phyloP scores from a whole-genome alignment of 2,329 filamentous ascomycete genomes.

The Mycogone perniciosa region DNA sequence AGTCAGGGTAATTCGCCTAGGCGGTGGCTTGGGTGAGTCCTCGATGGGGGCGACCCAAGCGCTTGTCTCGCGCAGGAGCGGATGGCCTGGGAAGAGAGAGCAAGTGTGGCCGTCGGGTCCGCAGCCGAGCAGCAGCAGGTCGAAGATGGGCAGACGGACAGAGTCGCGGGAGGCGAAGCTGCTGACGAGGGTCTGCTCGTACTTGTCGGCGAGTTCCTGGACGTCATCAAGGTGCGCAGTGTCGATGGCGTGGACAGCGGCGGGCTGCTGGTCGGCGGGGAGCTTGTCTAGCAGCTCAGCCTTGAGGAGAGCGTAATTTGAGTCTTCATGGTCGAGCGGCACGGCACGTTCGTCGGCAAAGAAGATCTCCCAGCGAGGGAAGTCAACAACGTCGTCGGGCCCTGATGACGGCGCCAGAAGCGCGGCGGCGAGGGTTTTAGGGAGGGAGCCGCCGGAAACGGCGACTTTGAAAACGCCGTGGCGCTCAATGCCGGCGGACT shows the following conservation, averaged over 20 bases:
- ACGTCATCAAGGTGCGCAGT: constrained; percentile 59
- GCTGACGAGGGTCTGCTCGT: constrained; percentile 79
- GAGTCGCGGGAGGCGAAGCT: constrained; percentile 89
- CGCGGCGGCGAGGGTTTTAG: constrained; percentile 78
- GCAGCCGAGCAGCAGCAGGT: constrained; percentile 86
- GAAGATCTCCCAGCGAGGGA: constrained; percentile 93
- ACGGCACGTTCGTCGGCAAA: constrained; percentile 97
- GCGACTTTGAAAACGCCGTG: constrained; percentile 85
- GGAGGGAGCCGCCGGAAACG: constrained; percentile 89
- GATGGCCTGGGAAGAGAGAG: constrained; percentile 87
- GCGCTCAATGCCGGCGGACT: constrained; percentile 71
- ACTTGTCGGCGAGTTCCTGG: constrained; percentile 88
- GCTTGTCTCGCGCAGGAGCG: constrained; percentile 74
- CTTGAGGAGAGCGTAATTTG: constrained; percentile 88
- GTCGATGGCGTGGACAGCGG: constrained; percentile 73
- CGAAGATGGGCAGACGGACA: constrained; percentile 91
- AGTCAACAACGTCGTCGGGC: constrained; percentile 60
- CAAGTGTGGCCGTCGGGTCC: constrained; percentile 97
- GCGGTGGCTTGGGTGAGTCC: constrained; percentile 91
- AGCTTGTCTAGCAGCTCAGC: constrained; percentile 84
- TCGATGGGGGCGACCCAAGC: constrained; percentile 91
- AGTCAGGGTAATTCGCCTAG: constrained; percentile 84
- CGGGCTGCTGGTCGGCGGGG: constrained; percentile 59
- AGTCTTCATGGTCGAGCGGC: constrained; percentile 83
- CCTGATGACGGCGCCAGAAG: constrained; percentile 55